Evolutionary conservation across 169 alveolate species (phyloP), one percentile per base, ranked within the genome.

Genomic region (Plasmodium falciparum): DNA sequence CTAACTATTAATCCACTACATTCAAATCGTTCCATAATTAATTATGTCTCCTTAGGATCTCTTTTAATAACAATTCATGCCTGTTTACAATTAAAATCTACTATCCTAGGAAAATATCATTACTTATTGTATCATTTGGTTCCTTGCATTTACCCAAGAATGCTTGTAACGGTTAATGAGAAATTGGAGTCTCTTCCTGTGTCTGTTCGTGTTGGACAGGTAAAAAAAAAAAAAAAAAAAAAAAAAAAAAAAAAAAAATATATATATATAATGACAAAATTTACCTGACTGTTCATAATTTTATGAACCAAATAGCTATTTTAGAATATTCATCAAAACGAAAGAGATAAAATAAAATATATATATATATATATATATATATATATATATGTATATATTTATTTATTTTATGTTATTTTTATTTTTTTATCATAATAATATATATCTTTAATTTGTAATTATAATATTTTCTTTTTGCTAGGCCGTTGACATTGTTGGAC

Each of bases 401-500:
- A 11, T 50, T 50, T 13, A 50, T 50, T 50, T 50, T 4, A 52
- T 52, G 1, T 93, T 49, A 95, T 95, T n/a, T 56, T 33, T 15
- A 12, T 17, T 2, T 3, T 3, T 43, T 39, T 45, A 26, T 39
- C 12, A 26, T n/a, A 15, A 39, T 39, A 39, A 39, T 39, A 39
- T 39, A 39, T 39, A 39, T 39, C 6, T 39, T 5, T 39, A 39
- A 39, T 39, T 39, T 39, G 9, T 39, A 39, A 39, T 39, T 39
- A 39, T 39, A 39, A 39, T 6, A 1, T 39, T 12, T 47, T n/a
- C 71, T 50, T 69, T 17, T 66, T 76, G 24, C 69, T 86, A 73
- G 96, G 97, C 98, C 73, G 99, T 98, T 8, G 99, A 99, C 91
- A 96, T 98, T 20, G 99, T 98, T 11, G 99, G 99, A 17, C 97